Evolutionary conservation across 192 early-diverging fungal species (phyloP).

Genomic region (Backusella australiensis): DNA sequence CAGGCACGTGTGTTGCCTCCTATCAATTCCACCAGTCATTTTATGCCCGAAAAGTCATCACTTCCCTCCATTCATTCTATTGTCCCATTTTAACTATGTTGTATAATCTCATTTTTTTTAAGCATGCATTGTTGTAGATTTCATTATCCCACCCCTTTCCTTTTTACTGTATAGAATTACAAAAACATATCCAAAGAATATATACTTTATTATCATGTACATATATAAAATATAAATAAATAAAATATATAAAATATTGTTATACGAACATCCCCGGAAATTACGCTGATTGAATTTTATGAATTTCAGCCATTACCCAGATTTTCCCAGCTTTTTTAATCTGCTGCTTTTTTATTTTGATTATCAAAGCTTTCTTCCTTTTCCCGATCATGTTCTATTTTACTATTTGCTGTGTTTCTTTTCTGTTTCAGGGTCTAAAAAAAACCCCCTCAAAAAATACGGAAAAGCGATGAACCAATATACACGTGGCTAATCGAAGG

Average conservation of each 20-base stretch:
- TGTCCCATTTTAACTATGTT: conserved; percentile 15
- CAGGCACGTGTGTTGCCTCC: conserved; percentile 18
- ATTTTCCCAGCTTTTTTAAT: conserved; percentile 1
- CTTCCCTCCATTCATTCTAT: conserved; percentile 24
- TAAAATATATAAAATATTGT: neutral
- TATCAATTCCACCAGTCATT: neutral
- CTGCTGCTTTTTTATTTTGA: neutral
- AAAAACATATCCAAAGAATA: neutral
- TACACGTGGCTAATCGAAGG: neutral
- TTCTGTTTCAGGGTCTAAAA: neutral
- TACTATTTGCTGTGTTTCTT: neutral
- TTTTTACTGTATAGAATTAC: neutral
- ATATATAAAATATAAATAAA: neutral
- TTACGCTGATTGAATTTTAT: neutral
- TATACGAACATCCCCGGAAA: conserved; percentile 6
- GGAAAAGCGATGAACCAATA: neutral
- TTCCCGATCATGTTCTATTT: neutral
- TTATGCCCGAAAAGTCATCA: neutral
- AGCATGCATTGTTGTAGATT: neutral
- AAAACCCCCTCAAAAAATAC: neutral
- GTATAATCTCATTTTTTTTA: neutral
- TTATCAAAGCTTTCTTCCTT: conserved; percentile 1
- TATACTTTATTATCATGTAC: neutral
- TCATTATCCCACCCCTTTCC: neutral
- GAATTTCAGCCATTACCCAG: conserved; percentile 6